Percentiles rank a stretch among this genome's conserved stretches.
phyloP scores from a whole-genome alignment of 805 yeast species.

The Kodamaea leandrae region DNA sequence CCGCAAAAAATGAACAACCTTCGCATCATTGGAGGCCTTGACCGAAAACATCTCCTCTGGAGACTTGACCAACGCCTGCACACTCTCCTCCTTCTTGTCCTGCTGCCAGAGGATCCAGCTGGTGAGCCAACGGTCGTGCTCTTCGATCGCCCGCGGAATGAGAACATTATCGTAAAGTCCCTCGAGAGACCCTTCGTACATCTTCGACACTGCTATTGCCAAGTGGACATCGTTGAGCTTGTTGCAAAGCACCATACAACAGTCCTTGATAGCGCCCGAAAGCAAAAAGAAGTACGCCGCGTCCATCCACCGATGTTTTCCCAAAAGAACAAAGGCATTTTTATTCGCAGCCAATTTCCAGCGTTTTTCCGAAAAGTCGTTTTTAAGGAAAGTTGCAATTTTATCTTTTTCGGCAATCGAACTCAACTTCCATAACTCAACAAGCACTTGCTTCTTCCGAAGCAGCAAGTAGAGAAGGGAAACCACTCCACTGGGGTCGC shows the following conservation, averaged over 20 bases:
- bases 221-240: constrained; percentile 67
- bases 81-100: constrained; percentile 40
- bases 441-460: constrained; percentile 67
- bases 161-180: constrained; percentile 18
- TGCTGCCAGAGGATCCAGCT: constrained; percentile 80
- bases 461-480: constrained; percentile 77
- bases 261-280: constrained; percentile 73
- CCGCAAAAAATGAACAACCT: constrained; percentile 38
- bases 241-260: constrained; percentile 67
- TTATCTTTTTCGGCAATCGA: constrained; percentile 81
- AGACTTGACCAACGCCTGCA: constrained; percentile 62
- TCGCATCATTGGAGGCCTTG: constrained; percentile 2
- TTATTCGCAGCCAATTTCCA: constrained; percentile 90
- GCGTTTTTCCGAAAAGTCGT: constrained; percentile 71
- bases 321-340: constrained; percentile 85
- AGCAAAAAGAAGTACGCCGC: constrained; percentile 87
- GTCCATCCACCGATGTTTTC: constrained; percentile 82
- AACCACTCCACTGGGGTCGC: constrained; percentile 70
- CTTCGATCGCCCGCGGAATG: constrained; percentile 53
- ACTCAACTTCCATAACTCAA: constrained; percentile 79
- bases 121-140: constrained; percentile 77
- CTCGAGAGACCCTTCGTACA: constrained; percentile 41
- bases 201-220: constrained; percentile 78
- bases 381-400: constrained; percentile 70
- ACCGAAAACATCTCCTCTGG: constrained; percentile 36